Evolutionary conservation across 2,329 filamentous ascomycete genomes (phyloP), one percentile per base, ranked within the genome.

Genomic region (Colletotrichum brevisporum): DNA sequence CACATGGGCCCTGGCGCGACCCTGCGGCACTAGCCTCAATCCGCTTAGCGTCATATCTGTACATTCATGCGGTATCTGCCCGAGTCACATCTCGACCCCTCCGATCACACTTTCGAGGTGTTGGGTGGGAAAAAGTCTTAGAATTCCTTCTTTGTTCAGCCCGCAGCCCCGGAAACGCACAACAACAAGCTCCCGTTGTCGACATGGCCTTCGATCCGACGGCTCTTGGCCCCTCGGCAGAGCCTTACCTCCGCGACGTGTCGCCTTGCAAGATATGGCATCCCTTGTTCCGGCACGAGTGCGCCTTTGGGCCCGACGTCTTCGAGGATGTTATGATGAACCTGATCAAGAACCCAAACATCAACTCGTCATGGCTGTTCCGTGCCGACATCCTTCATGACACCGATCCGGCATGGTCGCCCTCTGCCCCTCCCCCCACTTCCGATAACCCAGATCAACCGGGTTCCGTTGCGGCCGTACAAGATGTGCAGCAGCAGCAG

Each of bases 321-420:
- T 95, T 94, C 77, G 80, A 84, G 68, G 79, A 85, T 48, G 90
- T 92, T 57, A 93, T 94, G 89, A 81, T 89, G 73, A 94, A 95
- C 75, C 83, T 95, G 65, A 88, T 95, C 72, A 87, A 87, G 73
- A 95, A 95, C 74, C 93, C 93, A 0, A 95, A 96, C 73, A 84
- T 94, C 79, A 94, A 94, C 72, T 93, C 92, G 0, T 90, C 87
- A 16, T 92, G 92, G 86, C 84, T 96, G 1, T 93, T 94, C 75
- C 89, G 93, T 36, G 93, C 93, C 54, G 93, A 96, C 75, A 90
- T 95, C 27, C 84, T 92, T 27, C 86, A 88, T 67, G 87, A 91
- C 72, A 66, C 54, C 82, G 82, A 78, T 72, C 75, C 76, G 45
- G 69, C 70, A 57, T 77, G 72, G 73, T 74, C 43, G 56, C 47